Evolutionary conservation across 306 rosid genomes (phyloP).

Genomic region (Lathyrus sativus): DNA sequence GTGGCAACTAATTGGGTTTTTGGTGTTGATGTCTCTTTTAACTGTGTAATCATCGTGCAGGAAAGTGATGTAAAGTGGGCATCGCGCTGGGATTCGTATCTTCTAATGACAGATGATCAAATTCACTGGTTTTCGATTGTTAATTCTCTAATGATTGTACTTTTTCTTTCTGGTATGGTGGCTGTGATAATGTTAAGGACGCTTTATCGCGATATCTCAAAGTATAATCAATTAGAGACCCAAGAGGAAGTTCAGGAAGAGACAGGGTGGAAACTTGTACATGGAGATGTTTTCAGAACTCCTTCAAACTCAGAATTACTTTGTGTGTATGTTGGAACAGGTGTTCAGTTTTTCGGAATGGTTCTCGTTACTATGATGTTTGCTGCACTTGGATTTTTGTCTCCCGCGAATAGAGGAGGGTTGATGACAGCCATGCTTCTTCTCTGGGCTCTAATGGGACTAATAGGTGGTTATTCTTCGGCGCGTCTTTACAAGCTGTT

Average conservation of each 20-base stretch:
- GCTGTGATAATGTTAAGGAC: slow-evolving; percentile 98
- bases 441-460: slow-evolving; percentile 92
- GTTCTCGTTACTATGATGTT: slow-evolving; percentile 83
- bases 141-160: slow-evolving; percentile 86
- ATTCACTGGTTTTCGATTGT: slow-evolving; percentile 97
- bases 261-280: slow-evolving; percentile 90
- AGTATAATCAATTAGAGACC: slow-evolving; percentile 86
- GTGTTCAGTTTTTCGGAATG: slow-evolving; percentile 92
- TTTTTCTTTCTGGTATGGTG: slow-evolving; percentile 91
- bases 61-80: slow-evolving; percentile 97
- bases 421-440: slow-evolving; percentile 90
- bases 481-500: slow-evolving; percentile 69
- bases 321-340: slow-evolving; percentile 87
- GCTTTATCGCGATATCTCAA: slow-evolving; percentile 91
- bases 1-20: slow-evolving; percentile 3
- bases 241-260: slow-evolving; percentile 96
- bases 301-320: slow-evolving; percentile 76
- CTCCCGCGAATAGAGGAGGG: slow-evolving; percentile 92
- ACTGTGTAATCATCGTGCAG: slow-evolving; percentile 43
- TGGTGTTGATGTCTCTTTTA: background rate
- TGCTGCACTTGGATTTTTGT: slow-evolving; percentile 85
- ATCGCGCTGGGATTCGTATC: slow-evolving; percentile 95
- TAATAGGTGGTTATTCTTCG: slow-evolving; percentile 73
- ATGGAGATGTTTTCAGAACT: slow-evolving; percentile 85
- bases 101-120: slow-evolving; percentile 94